A percentile compares a stretch with the other conserved stretches of the same genome.
phyloP scores from a whole-genome alignment of 805 yeast species.

The Maudiozyma barnettii region DNA sequence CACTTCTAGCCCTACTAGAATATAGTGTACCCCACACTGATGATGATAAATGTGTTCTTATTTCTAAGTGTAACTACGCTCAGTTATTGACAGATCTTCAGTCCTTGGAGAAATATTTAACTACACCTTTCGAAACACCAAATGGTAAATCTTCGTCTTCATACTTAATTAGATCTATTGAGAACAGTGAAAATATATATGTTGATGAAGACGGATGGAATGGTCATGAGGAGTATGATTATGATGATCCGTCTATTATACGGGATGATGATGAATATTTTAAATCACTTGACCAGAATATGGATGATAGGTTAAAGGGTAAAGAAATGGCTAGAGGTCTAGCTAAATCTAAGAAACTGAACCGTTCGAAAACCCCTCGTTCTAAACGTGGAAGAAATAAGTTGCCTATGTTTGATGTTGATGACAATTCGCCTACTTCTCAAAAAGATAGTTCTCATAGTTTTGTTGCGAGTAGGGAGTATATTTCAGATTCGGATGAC shows the following conservation, averaged over 20 bases:
- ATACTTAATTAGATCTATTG: conserved; percentile 17
- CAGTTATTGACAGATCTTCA: conserved; percentile 9
- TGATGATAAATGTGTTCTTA: conserved; percentile 16
- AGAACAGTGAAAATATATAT: not conserved
- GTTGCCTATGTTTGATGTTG: conserved; percentile 11
- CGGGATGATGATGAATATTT: conserved; percentile 22
- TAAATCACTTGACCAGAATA: conserved; percentile 13
- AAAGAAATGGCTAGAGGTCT: conserved; percentile 14
- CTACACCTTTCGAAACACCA: conserved; percentile 22
- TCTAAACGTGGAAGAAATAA: conserved; percentile 4
- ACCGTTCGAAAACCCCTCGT: not conserved
- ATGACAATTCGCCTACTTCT: not conserved
- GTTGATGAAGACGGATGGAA: conserved; percentile 18
- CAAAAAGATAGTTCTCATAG: conserved; percentile 3
- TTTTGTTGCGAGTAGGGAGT: conserved; percentile 22
- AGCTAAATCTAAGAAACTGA: conserved; percentile 9
- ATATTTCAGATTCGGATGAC: conserved; percentile 28
- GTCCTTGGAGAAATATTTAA: conserved; percentile 13
- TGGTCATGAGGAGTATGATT: conserved; percentile 14
- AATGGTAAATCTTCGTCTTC: conserved; percentile 22
- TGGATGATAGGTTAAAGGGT: conserved; percentile 4
- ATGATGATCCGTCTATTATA: conserved; percentile 15
- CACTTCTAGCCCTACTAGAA: conserved; percentile 17
- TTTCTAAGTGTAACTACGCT: conserved; percentile 8
- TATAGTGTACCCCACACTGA: conserved; percentile 14